Evolutionary conservation across 345 rosid species (phyloP).

Genomic region (Boechera stricta): DNA sequence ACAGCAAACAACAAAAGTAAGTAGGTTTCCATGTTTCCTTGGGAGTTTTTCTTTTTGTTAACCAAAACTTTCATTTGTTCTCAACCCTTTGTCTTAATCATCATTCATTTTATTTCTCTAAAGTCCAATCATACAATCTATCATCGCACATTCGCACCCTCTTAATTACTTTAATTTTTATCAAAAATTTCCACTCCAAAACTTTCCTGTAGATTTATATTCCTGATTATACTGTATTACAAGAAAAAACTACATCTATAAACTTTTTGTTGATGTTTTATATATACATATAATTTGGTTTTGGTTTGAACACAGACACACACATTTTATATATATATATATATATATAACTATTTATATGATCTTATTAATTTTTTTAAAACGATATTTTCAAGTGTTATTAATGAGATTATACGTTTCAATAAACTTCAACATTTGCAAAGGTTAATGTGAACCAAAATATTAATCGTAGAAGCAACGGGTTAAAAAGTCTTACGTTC

Average conservation of each 20-base stretch:
- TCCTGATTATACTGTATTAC: background rate
- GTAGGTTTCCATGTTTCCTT: slow-evolving; percentile 45
- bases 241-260: background rate
- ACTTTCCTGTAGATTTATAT: too few species aligned
- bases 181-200: background rate
- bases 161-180: background rate
- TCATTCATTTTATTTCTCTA: slow-evolving; percentile 19
- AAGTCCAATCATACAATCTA: slow-evolving; percentile 32
- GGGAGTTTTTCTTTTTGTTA: slow-evolving; percentile 28
- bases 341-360: too few species aligned
- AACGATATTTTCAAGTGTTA: background rate
- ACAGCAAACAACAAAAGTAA: slow-evolving; percentile 35
- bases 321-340: too few species aligned
- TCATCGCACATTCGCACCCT: slow-evolving; percentile 1
- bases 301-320: background rate
- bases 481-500: too few species aligned
- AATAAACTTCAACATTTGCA: background rate
- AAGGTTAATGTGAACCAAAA: background rate
- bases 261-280: background rate
- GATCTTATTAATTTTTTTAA: background rate
- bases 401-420: background rate
- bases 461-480: background rate
- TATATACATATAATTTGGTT: too few species aligned
- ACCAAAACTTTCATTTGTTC: slow-evolving; percentile 18
- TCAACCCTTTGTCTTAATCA: slow-evolving; percentile 27